Evolutionary conservation across 257 asterid species (phyloP).

Genomic region (Rhazya stricta): DNA sequence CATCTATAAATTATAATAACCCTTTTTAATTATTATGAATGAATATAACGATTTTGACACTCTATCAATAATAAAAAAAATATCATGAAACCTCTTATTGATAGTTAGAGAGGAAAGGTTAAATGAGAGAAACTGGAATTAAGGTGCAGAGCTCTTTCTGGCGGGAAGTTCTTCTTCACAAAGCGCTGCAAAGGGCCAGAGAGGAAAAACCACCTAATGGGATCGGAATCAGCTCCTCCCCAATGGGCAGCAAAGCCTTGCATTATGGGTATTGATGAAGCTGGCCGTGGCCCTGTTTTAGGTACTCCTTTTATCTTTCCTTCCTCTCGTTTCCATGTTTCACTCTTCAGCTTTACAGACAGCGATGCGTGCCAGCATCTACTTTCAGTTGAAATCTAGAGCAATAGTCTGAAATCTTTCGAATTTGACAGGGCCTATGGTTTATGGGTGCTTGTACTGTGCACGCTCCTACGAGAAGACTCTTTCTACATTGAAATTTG

Average conservation of each 20-base stretch:
- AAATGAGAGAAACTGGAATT: too few species aligned
- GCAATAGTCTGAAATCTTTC: neutral
- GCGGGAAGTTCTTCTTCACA: conserved; percentile 31
- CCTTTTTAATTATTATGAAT: too few species aligned
- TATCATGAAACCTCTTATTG: too few species aligned
- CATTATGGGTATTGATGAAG: conserved; percentile 98
- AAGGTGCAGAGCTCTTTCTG: too few species aligned
- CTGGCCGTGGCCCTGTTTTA: conserved; percentile 98
- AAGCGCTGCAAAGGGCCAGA: conserved; percentile 1
- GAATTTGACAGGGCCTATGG: conserved; percentile 83
- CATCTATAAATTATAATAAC: too few species aligned
- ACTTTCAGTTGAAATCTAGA: neutral
- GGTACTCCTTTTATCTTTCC: conserved; percentile 33
- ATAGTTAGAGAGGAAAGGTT: too few species aligned
- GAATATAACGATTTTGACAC: too few species aligned
- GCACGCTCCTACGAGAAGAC: conserved; percentile 72
- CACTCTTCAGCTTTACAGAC: neutral
- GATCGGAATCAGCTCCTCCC: conserved; percentile 44
- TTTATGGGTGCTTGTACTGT: conserved; percentile 88
- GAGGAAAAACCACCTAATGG: conserved; percentile 32
- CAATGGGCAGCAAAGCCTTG: conserved; percentile 85
- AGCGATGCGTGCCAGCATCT: neutral
- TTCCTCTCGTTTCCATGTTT: too few species aligned
- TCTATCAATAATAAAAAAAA: too few species aligned
- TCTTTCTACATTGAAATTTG: conserved; percentile 74